Evolutionary conservation across 2,329 filamentous ascomycete species (phyloP).

Genomic region (Fusarium heterosporum): DNA sequence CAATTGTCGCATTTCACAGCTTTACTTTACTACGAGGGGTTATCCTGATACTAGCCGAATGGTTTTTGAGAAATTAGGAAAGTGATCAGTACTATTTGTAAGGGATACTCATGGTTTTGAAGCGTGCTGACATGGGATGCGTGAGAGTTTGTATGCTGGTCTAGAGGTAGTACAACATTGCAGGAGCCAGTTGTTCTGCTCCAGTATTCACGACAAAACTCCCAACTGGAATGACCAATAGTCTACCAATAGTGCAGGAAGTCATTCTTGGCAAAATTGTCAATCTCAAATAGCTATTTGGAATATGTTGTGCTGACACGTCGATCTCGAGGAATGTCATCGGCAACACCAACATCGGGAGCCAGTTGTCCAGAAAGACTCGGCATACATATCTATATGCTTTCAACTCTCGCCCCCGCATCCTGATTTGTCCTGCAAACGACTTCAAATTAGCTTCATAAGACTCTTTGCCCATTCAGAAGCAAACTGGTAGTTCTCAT

Average conservation of each 20-base stretch:
- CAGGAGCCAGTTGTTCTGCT: background rate
- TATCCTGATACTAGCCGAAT: no score
- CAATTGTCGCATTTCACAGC: no score
- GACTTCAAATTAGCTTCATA: constrained; percentile 4
- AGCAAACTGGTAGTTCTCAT: background rate
- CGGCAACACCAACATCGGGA: background rate
- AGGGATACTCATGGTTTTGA: no score
- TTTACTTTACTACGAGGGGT: no score
- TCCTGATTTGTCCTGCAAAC: constrained; percentile 2
- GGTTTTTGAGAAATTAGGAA: no score
- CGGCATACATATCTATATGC: background rate
- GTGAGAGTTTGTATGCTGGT: background rate
- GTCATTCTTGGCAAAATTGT: background rate
- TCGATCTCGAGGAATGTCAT: background rate
- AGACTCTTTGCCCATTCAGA: background rate
- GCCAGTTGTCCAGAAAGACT: background rate
- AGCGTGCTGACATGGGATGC: no score
- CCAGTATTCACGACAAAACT: background rate
- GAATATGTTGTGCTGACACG: background rate
- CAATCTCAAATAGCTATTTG: background rate
- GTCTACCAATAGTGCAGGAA: background rate
- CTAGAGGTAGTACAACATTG: background rate
- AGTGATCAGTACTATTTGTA: no score
- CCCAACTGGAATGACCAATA: background rate
- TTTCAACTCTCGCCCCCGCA: background rate